Evolutionary conservation across 345 rosid species (phyloP), one percentile per base, ranked within the genome.

Genomic region (Theobroma cacao): DNA sequence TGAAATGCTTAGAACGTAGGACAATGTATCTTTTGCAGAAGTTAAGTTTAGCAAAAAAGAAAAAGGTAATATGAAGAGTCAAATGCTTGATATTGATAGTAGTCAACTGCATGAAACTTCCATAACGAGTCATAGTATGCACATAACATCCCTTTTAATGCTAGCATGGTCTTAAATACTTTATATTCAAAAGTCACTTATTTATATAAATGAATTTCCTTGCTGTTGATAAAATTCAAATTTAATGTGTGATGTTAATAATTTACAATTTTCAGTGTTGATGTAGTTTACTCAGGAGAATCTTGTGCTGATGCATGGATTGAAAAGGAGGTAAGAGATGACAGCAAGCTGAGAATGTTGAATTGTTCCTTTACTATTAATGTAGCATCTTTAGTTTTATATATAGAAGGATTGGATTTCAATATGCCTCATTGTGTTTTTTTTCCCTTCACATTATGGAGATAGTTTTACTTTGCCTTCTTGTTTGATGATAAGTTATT

Each of bases 221-320:
- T 58, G 20, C 4, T 71, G 34, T 48, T 43, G 30, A n/a, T 50
- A 28, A n/a, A 18, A 5, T 31, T 66, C 15, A 36, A 14, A 63
- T 28, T 1, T 2, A 38, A 10, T 26, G 78, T 56, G 7, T 82
- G 30, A 82, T 64, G 22, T 31, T 70, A 78, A 65, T 26, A 53
- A 17, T 78, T 79, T 38, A 61, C 73, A 79, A 75, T 75, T 28
- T 66, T 83, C 93, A 95, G 99, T 17, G 84, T 95, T 58, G 99
- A 93, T 78, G 66, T 95, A 55, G 81, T 95, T 65, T 95, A 65
- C 89, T 85, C 98, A 1, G 94, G 91, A 64, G 97, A 95, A 82
- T 80, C 96, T 31, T 88, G 93, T 75, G 99, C 99, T 61, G 99
- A 95, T 77, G 79, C 96, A 59, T 95, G 98, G 99, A 95, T 93